Percentiles rank a stretch among this genome's conserved stretches.
Conservation (phyloP, 305 asterid species). For the Solanum hybrid region DNA sequence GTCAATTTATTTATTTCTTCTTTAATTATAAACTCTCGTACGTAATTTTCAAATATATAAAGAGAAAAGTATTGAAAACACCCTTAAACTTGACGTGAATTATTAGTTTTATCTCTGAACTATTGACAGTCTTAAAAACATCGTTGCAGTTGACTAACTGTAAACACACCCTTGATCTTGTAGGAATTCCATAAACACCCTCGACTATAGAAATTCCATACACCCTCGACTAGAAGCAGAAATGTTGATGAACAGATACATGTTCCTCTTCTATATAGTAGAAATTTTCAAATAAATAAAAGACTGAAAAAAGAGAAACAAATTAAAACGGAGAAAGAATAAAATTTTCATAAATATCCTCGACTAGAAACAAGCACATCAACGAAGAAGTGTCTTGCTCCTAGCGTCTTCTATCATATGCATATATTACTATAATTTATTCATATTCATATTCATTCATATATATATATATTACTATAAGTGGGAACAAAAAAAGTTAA, state of each 20-base stretch:
- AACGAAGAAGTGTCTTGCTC: neutral
- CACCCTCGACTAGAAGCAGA: neutral
- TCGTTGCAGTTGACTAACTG: rapidly evolving
- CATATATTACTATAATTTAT: too few relatives aligned
- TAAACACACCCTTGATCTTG: neutral
- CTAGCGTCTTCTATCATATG: neutral
- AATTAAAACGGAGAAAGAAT: neutral
- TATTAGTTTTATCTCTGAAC: too few relatives aligned
- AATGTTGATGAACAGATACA: neutral
- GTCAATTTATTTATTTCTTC: neutral
- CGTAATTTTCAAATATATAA: too few relatives aligned
- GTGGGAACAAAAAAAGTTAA: too few relatives aligned
- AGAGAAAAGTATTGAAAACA: rapidly evolving
- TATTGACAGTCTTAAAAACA: too few relatives aligned
- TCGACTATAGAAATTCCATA: neutral
- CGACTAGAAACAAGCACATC: neutral
- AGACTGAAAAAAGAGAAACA: neutral
- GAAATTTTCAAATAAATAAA: neutral
- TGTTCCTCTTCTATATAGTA: neutral
- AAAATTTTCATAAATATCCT: neutral
- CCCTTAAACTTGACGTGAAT: too few relatives aligned
- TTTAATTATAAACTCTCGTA: neutral
- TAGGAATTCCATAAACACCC: neutral
- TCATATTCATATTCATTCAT: too few relatives aligned
- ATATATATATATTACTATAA: too few relatives aligned